These are phyloP conservation scores for Blastobotrys petasosporus DNA, from an alignment of 1,139 yeast genomes.

Conservation along the genomic window DNA sequence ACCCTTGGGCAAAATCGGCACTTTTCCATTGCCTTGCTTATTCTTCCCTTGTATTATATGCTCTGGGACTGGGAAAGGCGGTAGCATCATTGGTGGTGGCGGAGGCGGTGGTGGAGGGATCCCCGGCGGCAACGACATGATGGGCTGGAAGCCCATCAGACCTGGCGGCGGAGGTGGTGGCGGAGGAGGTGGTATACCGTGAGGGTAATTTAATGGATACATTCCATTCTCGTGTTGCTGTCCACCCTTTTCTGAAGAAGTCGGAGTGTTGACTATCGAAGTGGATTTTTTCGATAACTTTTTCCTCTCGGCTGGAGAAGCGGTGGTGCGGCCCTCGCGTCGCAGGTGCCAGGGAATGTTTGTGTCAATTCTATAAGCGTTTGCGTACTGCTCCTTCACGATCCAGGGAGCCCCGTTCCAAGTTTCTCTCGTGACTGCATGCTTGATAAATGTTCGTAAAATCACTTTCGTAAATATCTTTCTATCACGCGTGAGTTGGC, in stretches of 20 bases:
- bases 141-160: neutral
- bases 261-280: neutral
- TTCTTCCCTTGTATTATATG: neutral
- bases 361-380: constrained; percentile 33
- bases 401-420: constrained; percentile 97
- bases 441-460: constrained; percentile 80
- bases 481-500: constrained; percentile 73
- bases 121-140: constrained; percentile 4
- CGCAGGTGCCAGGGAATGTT: constrained; percentile 31
- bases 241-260: neutral
- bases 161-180: constrained; percentile 10
- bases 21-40: neutral
- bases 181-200: constrained; percentile 7
- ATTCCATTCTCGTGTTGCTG: constrained; percentile 1
- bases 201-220: constrained; percentile 5
- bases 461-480: constrained; percentile 84
- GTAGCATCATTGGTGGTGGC: constrained; percentile 5
- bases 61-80: neutral
- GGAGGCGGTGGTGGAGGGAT: constrained; percentile 10
- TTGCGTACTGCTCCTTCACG: constrained; percentile 65
- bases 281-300: neutral
- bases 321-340: constrained; percentile 12
- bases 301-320: neutral
- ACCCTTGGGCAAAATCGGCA: neutral
- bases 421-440: constrained; percentile 73